Evolutionary conservation across 2,329 filamentous ascomycete species (phyloP).

Genomic region (Graphium sp.): DNA sequence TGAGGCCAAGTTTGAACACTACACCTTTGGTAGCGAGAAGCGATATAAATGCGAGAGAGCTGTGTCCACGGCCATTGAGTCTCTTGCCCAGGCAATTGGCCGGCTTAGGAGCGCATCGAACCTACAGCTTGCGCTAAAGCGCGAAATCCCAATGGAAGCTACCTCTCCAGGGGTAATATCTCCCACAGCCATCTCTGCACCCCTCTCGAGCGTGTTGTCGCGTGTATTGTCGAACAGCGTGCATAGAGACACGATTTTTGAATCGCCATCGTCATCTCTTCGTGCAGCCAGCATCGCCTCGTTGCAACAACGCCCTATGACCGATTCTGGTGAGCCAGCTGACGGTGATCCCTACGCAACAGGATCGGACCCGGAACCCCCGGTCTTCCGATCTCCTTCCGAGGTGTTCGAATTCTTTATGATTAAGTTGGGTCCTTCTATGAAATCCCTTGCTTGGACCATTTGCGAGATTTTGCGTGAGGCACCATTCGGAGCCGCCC

Average conservation of each 20-base stretch:
- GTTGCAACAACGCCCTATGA: too few relatives aligned
- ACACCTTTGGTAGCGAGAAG: conserved; percentile 59
- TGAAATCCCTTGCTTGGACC: conserved; percentile 90
- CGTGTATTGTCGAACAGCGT: conserved; percentile 7
- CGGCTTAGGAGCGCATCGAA: conserved; percentile 78
- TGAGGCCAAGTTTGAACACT: conserved; percentile 84
- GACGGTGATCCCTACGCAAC: too few relatives aligned
- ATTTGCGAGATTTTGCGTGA: conserved; percentile 78
- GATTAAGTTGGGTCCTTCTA: conserved; percentile 71
- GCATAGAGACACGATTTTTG: not conserved
- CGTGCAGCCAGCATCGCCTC: conserved; percentile 1
- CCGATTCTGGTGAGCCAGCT: conserved; percentile 4
- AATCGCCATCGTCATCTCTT: conserved; percentile 1
- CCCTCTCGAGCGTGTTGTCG: conserved; percentile 9
- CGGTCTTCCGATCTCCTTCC: conserved; percentile 41
- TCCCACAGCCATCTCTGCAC: conserved; percentile 8
- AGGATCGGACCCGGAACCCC: conserved; percentile 6
- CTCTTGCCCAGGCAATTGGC: conserved; percentile 74
- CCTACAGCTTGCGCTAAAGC: conserved; percentile 73
- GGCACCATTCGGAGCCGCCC: conserved; percentile 58
- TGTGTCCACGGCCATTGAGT: conserved; percentile 71
- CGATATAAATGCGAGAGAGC: conserved; percentile 65
- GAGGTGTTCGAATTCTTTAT: conserved; percentile 93
- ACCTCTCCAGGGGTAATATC: conserved; percentile 12
- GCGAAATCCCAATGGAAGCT: conserved; percentile 29